Evolutionary conservation across 2,329 filamentous ascomycete species (phyloP).

Genomic region (Rutstroemia sp.): DNA sequence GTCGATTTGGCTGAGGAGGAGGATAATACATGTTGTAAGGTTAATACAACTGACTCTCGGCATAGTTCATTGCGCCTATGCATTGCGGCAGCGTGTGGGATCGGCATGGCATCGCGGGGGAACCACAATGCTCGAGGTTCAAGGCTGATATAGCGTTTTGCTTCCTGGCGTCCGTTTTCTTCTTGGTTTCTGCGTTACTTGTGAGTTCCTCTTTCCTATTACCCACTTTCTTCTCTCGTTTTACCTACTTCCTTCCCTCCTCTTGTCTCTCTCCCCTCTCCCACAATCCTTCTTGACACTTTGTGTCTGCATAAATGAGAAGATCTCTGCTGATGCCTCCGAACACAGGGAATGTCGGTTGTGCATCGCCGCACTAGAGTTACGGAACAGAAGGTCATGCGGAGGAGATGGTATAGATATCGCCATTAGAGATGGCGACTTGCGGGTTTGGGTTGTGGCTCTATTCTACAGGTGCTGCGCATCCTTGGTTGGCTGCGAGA

Average conservation of each 20-base stretch:
- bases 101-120: slow-evolving; percentile 78
- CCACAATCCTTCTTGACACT: slow-evolving; percentile 47
- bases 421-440: background rate
- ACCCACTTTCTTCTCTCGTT: slow-evolving; percentile 25
- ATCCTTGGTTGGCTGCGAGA: too few relatives aligned
- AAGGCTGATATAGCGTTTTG: slow-evolving; percentile 43
- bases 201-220: slow-evolving; percentile 6
- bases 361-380: slow-evolving; percentile 3
- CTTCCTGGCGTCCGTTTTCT: slow-evolving; percentile 22
- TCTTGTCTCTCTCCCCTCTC: slow-evolving; percentile 31
- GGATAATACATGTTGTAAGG: background rate
- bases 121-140: slow-evolving; percentile 58
- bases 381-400: background rate
- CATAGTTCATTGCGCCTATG: slow-evolving; percentile 64
- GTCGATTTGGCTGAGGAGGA: background rate
- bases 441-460: too few relatives aligned
- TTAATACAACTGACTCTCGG: background rate
- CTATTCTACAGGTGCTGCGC: too few relatives aligned
- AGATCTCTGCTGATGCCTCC: background rate
- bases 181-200: slow-evolving; percentile 18
- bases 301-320: background rate
- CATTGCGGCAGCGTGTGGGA: slow-evolving; percentile 73
- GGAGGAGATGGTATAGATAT: slow-evolving; percentile 12
- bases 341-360: slow-evolving; percentile 8
- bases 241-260: too few relatives aligned